Evolutionary conservation across 352 stramenopile genomes (phyloP), one percentile per base, ranked within the genome.

Genomic region (Aphanomyces astaci): DNA sequence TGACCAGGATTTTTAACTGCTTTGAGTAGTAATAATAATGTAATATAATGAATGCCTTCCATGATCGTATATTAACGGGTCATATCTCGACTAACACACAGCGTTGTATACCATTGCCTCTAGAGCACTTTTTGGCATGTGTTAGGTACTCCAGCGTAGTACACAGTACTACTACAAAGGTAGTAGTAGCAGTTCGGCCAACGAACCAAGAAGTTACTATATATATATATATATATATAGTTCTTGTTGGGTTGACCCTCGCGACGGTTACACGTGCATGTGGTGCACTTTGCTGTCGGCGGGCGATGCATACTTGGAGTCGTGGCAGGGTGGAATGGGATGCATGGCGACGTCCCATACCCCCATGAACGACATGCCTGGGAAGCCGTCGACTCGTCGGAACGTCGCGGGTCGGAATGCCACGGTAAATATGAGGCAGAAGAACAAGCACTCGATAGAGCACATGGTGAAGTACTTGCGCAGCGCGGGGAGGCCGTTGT

Each of bases 1-100:
- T 33, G 62, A 68, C 24, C 43, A 57, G 46, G 49, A 68, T 24
- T 68, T 68, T 31, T 68, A 68, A 54, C 36, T 63, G 36, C 36
- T 15, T 15, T 43, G 36, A 15, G 36, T 43, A 7, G 36, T 43
- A 43, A 15, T n/a, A n/a, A n/a, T n/a, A n/a, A n/a, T n/a, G n/a
- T n/a, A n/a, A n/a, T n/a, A n/a, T n/a, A n/a, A n/a, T n/a, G n/a
- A n/a, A n/a, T n/a, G n/a, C n/a, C n/a, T n/a, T n/a, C n/a, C n/a
- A n/a, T n/a, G n/a, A n/a, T n/a, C n/a, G n/a, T n/a, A n/a, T n/a
- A n/a, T n/a, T n/a, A n/a, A n/a, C n/a, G n/a, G n/a, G n/a, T n/a
- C n/a, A n/a, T n/a, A n/a, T n/a, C n/a, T n/a, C n/a, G n/a, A n/a
- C n/a, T n/a, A n/a, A n/a, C n/a, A n/a, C n/a, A n/a, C n/a, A n/a